Evolutionary conservation across 1,284 basidiomycete genomes (phyloP).

Genomic region (Ustilago lituana): DNA sequence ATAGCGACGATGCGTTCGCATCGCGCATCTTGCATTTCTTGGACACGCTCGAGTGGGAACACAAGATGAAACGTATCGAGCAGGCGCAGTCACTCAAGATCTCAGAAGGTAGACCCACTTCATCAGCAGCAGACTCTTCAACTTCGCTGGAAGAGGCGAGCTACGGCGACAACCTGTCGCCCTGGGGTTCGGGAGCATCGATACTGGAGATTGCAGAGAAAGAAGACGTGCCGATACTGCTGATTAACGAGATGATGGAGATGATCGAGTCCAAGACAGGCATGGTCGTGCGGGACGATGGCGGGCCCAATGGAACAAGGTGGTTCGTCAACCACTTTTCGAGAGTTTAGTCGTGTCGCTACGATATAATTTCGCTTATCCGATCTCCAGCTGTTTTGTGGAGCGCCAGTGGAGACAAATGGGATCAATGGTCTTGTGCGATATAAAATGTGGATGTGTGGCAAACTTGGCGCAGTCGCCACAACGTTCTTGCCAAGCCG

Average conservation of each 20-base stretch:
- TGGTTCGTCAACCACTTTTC: constrained; percentile 58
- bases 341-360: constrained; percentile 1
- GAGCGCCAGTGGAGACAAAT: too few species aligned
- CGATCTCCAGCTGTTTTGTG: too few species aligned
- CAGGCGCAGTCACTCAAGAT: constrained; percentile 32
- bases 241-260: constrained; percentile 59
- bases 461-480: too few species aligned
- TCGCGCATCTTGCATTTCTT: constrained; percentile 48
- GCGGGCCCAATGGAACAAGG: constrained; percentile 45
- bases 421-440: too few species aligned
- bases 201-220: constrained; percentile 53
- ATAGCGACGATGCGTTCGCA: constrained; percentile 50
- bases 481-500: too few species aligned
- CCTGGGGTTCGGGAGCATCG: constrained; percentile 45
- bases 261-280: constrained; percentile 48
- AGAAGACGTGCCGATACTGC: constrained; percentile 52
- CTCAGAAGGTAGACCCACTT: constrained; percentile 6
- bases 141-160: constrained; percentile 20
- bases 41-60: constrained; percentile 42
- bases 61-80: constrained; percentile 42
- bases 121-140: not conserved
- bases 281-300: constrained; percentile 60
- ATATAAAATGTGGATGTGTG: too few species aligned
- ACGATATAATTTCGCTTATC: too few species aligned
- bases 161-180: constrained; percentile 37